Percentiles rank a stretch among this genome's conserved stretches.
Evolutionary conservation across 164 flowering plant species (phyloP).

Genomic region (Macadamia tetraphylla): DNA sequence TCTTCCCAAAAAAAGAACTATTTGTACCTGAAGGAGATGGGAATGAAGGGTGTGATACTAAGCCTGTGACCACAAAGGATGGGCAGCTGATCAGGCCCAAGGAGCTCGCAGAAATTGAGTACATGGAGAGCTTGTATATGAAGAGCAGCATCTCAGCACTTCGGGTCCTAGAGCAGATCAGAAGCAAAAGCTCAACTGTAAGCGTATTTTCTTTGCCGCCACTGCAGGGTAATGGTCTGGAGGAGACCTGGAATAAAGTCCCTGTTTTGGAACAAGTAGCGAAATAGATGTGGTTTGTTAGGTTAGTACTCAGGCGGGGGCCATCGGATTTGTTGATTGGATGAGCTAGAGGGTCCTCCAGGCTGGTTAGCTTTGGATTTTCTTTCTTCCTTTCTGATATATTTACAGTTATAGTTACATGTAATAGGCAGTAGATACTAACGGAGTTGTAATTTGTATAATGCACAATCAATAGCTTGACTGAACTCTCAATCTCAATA

Average conservation of each 20-base stretch:
- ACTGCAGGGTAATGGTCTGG: slow-evolving; percentile 41
- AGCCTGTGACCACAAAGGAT: slow-evolving; percentile 17
- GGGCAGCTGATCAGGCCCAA: slow-evolving; percentile 25
- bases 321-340: too few relatives aligned
- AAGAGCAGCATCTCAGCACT: slow-evolving; percentile 61
- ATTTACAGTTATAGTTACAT: too few relatives aligned
- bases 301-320: too few relatives aligned
- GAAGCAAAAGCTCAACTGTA: slow-evolving; percentile 72
- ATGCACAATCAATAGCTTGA: too few relatives aligned
- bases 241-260: slow-evolving; percentile 54
- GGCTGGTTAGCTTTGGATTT: too few relatives aligned
- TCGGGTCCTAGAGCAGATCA: slow-evolving; percentile 52
- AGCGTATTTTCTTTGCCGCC: slow-evolving; percentile 76
- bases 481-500: too few relatives aligned
- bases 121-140: slow-evolving; percentile 55
- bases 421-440: too few relatives aligned
- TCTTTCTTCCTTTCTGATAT: too few relatives aligned
- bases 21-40: slow-evolving; percentile 19
- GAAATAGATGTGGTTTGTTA: slow-evolving; percentile 25
- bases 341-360: too few relatives aligned
- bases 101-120: slow-evolving; percentile 60
- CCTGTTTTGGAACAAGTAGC: slow-evolving; percentile 58
- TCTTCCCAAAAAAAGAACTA: slow-evolving; percentile 33
- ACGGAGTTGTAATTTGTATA: too few relatives aligned
- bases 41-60: slow-evolving; percentile 15